phyloP scores from a whole-genome alignment of 139 green algal genomes.

The Haematococcus lacustris region DNA sequence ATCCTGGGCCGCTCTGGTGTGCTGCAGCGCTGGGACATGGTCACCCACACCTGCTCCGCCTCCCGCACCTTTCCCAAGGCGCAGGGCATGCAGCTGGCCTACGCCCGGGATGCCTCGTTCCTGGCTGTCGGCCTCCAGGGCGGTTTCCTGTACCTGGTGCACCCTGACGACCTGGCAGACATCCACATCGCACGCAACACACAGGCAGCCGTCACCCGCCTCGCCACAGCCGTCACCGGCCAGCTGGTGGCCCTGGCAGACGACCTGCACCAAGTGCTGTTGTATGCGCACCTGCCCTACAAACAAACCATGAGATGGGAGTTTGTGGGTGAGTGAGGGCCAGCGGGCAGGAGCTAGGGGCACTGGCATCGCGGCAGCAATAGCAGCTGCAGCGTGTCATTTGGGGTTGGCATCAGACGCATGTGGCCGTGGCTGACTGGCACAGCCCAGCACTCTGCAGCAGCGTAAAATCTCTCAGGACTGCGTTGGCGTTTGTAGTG shows the following conservation, averaged over 20 bases:
- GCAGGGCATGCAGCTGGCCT: conserved; percentile 5
- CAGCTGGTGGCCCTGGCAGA: conserved; percentile 27
- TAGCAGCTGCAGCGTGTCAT: too few relatives aligned
- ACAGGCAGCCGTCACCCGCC: background rate
- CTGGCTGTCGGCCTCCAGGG: conserved; percentile 23
- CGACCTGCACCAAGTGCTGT: conserved; percentile 30
- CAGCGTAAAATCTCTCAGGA: too few relatives aligned
- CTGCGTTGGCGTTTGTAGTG: too few relatives aligned
- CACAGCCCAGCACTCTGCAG: too few relatives aligned
- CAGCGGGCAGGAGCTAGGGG: too few relatives aligned
- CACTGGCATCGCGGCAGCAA: too few relatives aligned
- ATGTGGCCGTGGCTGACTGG: too few relatives aligned
- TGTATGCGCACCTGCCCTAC: conserved; percentile 47
- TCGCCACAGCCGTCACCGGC: conserved; percentile 19
- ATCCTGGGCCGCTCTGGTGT: conserved; percentile 14
- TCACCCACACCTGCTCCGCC: conserved; percentile 18
- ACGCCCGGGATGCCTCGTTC: conserved; percentile 33
- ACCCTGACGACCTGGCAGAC: conserved; percentile 14
- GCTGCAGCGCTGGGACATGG: conserved; percentile 34
- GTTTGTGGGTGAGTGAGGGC: conserved; percentile 37
- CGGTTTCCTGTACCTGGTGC: conserved; percentile 32
- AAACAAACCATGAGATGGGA: conserved; percentile 56
- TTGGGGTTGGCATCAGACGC: too few relatives aligned
- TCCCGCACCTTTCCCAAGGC: conserved; percentile 18
- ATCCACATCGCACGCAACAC: conserved; percentile 26